Evolutionary conservation across 129 eudicot species (phyloP).

Genomic region (Helianthus tuberosus): DNA sequence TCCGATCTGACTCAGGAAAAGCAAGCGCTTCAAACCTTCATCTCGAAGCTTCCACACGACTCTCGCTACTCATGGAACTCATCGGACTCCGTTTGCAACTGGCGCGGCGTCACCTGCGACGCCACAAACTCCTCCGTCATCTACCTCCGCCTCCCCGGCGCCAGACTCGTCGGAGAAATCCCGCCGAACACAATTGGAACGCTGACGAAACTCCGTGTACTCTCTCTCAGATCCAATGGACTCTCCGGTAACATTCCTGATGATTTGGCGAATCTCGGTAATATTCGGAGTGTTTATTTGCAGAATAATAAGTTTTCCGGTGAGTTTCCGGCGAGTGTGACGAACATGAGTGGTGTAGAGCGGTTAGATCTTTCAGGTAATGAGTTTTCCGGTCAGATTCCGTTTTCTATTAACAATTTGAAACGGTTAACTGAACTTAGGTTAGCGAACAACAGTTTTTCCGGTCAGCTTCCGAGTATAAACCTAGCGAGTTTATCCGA

Average conservation of each 20-base stretch:
- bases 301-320: constrained; percentile 70
- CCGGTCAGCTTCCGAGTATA: constrained; percentile 66
- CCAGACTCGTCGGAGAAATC: constrained; percentile 67
- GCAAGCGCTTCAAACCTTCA: constrained; percentile 67
- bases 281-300: constrained; percentile 54
- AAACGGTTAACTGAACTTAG: constrained; percentile 59
- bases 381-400: constrained; percentile 61
- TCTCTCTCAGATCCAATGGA: constrained; percentile 65
- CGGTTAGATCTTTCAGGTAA: constrained; percentile 74
- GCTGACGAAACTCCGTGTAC: constrained; percentile 68
- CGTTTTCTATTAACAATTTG: constrained; percentile 63
- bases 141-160: constrained; percentile 74
- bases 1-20: constrained; percentile 77
- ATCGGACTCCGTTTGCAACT: constrained; percentile 60
- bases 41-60: constrained; percentile 64
- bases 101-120: constrained; percentile 85
- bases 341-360: constrained; percentile 45
- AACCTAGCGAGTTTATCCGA: constrained; percentile 30
- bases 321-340: constrained; percentile 60
- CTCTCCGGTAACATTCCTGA: constrained; percentile 66
- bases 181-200: constrained; percentile 61
- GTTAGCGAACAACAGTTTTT: constrained; percentile 53
- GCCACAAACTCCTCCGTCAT: constrained; percentile 48
- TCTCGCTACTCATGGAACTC: constrained; percentile 65
- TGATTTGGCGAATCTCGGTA: constrained; percentile 57